phyloP scores from a whole-genome alignment of 2,329 filamentous ascomycete species.

The Boeremia exigua region DNA sequence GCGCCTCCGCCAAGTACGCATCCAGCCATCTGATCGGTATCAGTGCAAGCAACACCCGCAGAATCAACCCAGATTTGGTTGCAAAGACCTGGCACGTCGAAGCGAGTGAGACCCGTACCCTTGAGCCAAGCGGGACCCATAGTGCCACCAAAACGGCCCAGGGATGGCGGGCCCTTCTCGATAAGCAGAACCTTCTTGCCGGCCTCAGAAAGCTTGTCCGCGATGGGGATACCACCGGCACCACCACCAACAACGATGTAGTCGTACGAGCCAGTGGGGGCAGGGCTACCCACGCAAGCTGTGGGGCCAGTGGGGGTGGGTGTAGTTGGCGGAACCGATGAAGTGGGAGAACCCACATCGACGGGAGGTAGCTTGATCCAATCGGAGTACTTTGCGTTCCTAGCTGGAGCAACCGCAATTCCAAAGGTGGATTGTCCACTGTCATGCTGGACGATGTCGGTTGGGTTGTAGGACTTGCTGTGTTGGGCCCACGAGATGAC shows the following conservation, averaged over 20 bases:
- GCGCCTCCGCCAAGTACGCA: slow-evolving; percentile 73
- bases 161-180: slow-evolving; percentile 59
- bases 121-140: slow-evolving; percentile 68
- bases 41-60: slow-evolving; percentile 68
- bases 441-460: slow-evolving; percentile 59
- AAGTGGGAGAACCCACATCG: slow-evolving; percentile 36
- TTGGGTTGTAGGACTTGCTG: slow-evolving; percentile 42
- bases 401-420: slow-evolving; percentile 51
- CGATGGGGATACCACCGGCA: slow-evolving; percentile 65
- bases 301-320: slow-evolving; percentile 40
- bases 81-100: slow-evolving; percentile 74
- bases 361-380: slow-evolving; percentile 47
- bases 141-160: slow-evolving; percentile 68
- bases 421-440: slow-evolving; percentile 63
- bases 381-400: slow-evolving; percentile 51
- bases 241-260: slow-evolving; percentile 71
- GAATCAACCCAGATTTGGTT: slow-evolving; percentile 73
- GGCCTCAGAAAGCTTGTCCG: slow-evolving; percentile 67
- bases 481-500: slow-evolving; percentile 65
- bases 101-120: slow-evolving; percentile 69
- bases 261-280: slow-evolving; percentile 60
- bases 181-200: slow-evolving; percentile 69
- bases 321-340: slow-evolving; percentile 29
- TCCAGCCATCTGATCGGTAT: slow-evolving; percentile 75
- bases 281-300: slow-evolving; percentile 45